Percentiles rank a stretch among this genome's conserved stretches.
phyloP scores from a whole-genome alignment of 2,329 filamentous ascomycete species.

The Fusarium tjaetaba region DNA sequence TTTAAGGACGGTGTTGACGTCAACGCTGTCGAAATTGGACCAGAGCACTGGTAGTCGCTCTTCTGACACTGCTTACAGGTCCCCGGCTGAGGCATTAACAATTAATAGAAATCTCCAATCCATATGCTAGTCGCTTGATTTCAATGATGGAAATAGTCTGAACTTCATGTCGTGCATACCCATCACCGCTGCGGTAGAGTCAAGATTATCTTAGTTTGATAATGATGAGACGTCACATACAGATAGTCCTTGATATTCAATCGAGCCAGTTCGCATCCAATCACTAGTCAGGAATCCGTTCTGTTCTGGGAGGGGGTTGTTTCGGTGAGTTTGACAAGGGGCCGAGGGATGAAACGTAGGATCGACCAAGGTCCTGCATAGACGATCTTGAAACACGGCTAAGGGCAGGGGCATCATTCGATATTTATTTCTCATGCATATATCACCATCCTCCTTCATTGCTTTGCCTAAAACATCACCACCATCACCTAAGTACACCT shows the following conservation, averaged over 20 bases:
- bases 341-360: slow-evolving; percentile 21
- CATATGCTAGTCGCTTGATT: not conserved
- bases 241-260: not conserved
- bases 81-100: not conserved
- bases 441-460: too few species aligned
- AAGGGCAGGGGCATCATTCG: not conserved
- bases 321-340: slow-evolving; percentile 6
- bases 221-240: too few species aligned
- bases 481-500: too few species aligned
- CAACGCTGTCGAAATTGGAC: slow-evolving; percentile 68
- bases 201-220: not conserved
- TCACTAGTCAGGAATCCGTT: not conserved
- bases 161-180: too few species aligned
- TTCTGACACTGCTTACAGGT: not conserved
- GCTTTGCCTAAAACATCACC: too few species aligned
- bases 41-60: slow-evolving; percentile 20
- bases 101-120: not conserved
- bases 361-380: slow-evolving; percentile 23
- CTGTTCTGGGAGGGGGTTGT: not conserved
- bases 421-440: not conserved
- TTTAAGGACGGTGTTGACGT: slow-evolving; percentile 76
- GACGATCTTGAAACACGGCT: slow-evolving; percentile 27
- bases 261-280: not conserved
- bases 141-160: not conserved
- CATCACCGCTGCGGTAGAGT: not conserved